These are phyloP conservation scores for Xylaria sp. DNA, from an alignment of 2,329 filamentous ascomycete genomes.

Conservation along the genomic window DNA sequence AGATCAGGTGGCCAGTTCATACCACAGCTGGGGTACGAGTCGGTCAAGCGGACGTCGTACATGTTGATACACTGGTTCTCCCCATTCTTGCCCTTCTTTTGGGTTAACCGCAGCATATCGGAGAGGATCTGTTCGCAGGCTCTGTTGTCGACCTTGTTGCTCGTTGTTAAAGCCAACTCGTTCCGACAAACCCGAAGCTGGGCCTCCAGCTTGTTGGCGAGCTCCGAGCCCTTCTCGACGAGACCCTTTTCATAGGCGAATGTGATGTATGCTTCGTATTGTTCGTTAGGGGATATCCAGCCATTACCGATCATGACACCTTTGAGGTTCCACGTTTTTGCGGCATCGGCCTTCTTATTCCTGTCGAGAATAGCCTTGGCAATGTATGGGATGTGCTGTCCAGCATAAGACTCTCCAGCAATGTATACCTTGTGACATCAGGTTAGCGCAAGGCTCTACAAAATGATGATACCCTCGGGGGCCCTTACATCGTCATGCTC, in stretches of 20 bases:
- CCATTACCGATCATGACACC: constrained; percentile 95
- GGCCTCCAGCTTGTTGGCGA: constrained; percentile 69
- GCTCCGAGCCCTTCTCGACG: constrained; percentile 68
- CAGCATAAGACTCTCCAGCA: constrained; percentile 94
- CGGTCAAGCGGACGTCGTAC: constrained; percentile 91
- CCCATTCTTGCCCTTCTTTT: constrained; percentile 55
- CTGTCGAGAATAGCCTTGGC: constrained; percentile 87
- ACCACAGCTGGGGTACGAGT: constrained; percentile 82
- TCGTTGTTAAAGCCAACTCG: constrained; percentile 56
- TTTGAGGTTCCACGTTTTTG: constrained; percentile 74
- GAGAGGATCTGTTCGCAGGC: constrained; percentile 80
- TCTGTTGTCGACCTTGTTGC: constrained; percentile 68
- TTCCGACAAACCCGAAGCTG: constrained; percentile 73
- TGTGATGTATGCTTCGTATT: constrained; percentile 86
- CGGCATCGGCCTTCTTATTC: constrained; percentile 67
- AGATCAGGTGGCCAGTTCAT: constrained; percentile 99
- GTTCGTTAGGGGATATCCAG: constrained; percentile 90
- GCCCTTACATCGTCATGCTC: constrained; percentile 82
- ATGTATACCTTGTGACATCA: constrained; percentile 74
- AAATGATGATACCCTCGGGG: neutral
- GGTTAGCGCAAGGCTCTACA: neutral
- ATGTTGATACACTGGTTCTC: constrained; percentile 80
- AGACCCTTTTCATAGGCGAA: constrained; percentile 81
- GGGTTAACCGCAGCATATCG: constrained; percentile 71
- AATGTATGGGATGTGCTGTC: constrained; percentile 97